phyloP scores from a whole-genome alignment of 2,329 filamentous ascomycete species.

The Karstenula rhodostoma region DNA sequence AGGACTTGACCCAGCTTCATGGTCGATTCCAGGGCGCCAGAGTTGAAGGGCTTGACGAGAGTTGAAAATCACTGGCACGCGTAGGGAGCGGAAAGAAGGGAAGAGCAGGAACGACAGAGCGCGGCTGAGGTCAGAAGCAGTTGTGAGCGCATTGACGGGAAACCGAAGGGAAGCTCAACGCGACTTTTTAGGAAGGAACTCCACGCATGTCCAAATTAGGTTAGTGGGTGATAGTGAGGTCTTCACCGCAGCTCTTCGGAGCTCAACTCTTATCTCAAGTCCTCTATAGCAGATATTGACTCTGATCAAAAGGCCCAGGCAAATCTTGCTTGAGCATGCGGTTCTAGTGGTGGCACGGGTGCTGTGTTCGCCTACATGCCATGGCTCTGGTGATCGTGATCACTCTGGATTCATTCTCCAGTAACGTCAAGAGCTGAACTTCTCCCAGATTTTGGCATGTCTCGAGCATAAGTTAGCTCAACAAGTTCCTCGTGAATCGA shows the following conservation, averaged over 20 bases:
- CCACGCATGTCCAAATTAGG: background rate
- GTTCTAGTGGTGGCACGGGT: background rate
- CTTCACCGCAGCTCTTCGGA: background rate
- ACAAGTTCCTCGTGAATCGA: background rate
- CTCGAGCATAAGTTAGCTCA: no score
- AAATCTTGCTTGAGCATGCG: background rate
- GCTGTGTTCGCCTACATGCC: background rate
- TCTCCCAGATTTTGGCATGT: no score
- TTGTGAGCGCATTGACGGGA: constrained; percentile 16
- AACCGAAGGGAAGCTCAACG: background rate
- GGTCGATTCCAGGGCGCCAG: constrained; percentile 2
- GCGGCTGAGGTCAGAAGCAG: constrained; percentile 10
- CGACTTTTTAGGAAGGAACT: constrained; percentile 8
- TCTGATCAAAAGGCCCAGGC: background rate
- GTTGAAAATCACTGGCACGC: background rate
- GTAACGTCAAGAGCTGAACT: no score
- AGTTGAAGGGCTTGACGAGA: background rate
- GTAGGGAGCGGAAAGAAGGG: background rate
- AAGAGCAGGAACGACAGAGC: constrained; percentile 9
- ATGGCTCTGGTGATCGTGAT: background rate
- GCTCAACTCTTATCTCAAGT: background rate
- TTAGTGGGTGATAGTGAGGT: background rate
- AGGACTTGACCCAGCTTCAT: constrained; percentile 12
- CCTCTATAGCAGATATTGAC: background rate
- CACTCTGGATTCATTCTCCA: no score